These are phyloP conservation scores for Alternaria viburni DNA, from an alignment of 2,329 filamentous ascomycete species.

Conservation along the genomic window DNA sequence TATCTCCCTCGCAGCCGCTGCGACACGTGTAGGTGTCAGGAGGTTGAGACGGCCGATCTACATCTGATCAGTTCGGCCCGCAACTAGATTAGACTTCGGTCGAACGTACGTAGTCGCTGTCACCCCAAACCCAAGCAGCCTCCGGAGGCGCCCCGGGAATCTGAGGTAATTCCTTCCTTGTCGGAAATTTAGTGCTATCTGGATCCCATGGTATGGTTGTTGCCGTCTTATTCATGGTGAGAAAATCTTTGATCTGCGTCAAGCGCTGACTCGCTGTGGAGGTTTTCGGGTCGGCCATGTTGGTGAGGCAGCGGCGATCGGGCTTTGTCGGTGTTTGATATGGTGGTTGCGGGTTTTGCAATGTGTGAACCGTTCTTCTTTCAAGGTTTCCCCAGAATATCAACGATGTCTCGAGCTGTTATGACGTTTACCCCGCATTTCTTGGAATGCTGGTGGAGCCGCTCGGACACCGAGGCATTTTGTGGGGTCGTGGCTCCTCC, in stretches of 20 bases:
- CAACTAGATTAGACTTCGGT: not conserved
- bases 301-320: not conserved
- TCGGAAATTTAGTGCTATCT: constrained; percentile 59
- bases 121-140: constrained; percentile 67
- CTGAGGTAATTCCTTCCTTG: constrained; percentile 59
- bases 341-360: not conserved
- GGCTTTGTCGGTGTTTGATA: not conserved
- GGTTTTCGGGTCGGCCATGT: constrained; percentile 45
- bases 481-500: not conserved
- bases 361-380: not conserved
- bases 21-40: constrained; percentile 61
- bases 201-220: constrained; percentile 62
- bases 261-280: constrained; percentile 45
- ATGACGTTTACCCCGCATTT: constrained; percentile 12
- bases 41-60: constrained; percentile 62
- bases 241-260: constrained; percentile 53
- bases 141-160: constrained; percentile 60
- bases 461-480: not conserved
- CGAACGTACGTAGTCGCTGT: constrained; percentile 56
- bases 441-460: not conserved
- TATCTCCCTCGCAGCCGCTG: constrained; percentile 61
- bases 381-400: not conserved
- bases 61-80: not conserved
- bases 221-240: constrained; percentile 55
- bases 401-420: not conserved